These are phyloP conservation scores for Kazachstania psychrophila DNA, from an alignment of 805 yeast species.

Conservation along the genomic window DNA sequence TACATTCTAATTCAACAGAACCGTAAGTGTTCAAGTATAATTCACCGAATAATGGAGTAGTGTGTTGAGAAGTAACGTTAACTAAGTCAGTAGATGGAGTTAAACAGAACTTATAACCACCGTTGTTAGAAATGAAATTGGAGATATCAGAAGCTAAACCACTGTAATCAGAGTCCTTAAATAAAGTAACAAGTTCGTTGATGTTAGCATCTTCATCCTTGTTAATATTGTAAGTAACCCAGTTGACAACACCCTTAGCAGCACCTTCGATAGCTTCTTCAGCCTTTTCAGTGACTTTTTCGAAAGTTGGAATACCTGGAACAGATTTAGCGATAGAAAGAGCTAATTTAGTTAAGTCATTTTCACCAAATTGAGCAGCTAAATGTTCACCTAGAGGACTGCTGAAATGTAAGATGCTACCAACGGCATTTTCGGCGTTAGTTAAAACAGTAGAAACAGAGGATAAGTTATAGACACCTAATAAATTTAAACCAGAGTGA, in stretches of 20 bases:
- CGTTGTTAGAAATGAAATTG: constrained; percentile 1
- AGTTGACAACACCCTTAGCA: background rate
- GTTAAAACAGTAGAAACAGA: background rate
- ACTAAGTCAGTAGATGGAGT: constrained; percentile 1
- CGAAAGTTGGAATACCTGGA: constrained; percentile 3
- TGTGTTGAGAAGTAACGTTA: background rate
- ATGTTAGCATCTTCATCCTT: background rate
- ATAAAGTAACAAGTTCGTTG: background rate
- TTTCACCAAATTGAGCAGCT: constrained; percentile 2
- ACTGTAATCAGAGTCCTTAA: background rate
- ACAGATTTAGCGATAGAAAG: constrained; percentile 1
- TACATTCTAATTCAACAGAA: background rate
- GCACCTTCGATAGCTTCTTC: constrained; percentile 1
- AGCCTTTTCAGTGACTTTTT: background rate
- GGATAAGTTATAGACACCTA: constrained; percentile 2
- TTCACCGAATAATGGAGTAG: constrained; percentile 1
- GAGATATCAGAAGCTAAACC: constrained; percentile 1
- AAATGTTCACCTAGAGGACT: constrained; percentile 1
- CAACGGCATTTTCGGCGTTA: background rate
- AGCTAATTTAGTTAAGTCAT: constrained; percentile 2
- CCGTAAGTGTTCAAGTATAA: constrained; percentile 4
- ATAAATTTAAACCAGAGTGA: background rate
- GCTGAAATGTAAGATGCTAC: background rate
- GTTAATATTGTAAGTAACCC: constrained; percentile 2
- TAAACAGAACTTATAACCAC: constrained; percentile 3